phyloP scores from a whole-genome alignment of 2,329 filamentous ascomycete species.

The Apiospora arundinis region DNA sequence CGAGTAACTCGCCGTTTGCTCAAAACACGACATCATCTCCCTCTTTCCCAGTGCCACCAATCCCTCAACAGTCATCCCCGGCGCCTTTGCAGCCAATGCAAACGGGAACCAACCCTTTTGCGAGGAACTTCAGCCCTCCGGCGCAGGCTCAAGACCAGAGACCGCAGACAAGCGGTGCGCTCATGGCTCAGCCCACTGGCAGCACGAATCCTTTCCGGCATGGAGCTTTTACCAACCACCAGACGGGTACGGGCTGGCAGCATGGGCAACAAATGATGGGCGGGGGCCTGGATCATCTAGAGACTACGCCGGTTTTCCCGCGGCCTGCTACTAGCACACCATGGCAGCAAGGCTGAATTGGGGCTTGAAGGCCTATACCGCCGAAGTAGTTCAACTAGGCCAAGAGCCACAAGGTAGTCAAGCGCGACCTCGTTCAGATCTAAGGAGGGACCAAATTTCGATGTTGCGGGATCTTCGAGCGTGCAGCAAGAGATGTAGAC shows the following conservation, averaged over 20 bases:
- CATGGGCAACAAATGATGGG: constrained; percentile 79
- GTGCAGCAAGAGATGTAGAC: neutral
- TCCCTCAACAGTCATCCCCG: constrained; percentile 39
- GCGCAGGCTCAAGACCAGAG: constrained; percentile 44
- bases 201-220: constrained; percentile 96
- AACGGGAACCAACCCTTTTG: constrained; percentile 67
- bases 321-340: constrained; percentile 71
- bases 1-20: constrained; percentile 45
- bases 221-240: constrained; percentile 86
- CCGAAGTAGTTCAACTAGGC: neutral
- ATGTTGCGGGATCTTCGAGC: neutral
- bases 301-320: constrained; percentile 86
- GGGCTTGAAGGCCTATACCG: neutral
- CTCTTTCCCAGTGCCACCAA: constrained; percentile 35
- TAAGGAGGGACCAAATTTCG: neutral
- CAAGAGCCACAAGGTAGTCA: neutral
- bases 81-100: constrained; percentile 54
- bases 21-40: constrained; percentile 37
- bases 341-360: constrained; percentile 60
- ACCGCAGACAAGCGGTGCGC: constrained; percentile 52
- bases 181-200: constrained; percentile 80
- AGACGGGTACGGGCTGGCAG: constrained; percentile 90
- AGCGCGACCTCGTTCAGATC: neutral
- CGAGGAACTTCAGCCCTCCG: constrained; percentile 50
- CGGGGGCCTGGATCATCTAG: constrained; percentile 78